A percentile compares a stretch with the other conserved stretches of the same genome.
phyloP scores from a whole-genome alignment of 257 asterid genomes.

The Schizonepeta tenuifolia region DNA sequence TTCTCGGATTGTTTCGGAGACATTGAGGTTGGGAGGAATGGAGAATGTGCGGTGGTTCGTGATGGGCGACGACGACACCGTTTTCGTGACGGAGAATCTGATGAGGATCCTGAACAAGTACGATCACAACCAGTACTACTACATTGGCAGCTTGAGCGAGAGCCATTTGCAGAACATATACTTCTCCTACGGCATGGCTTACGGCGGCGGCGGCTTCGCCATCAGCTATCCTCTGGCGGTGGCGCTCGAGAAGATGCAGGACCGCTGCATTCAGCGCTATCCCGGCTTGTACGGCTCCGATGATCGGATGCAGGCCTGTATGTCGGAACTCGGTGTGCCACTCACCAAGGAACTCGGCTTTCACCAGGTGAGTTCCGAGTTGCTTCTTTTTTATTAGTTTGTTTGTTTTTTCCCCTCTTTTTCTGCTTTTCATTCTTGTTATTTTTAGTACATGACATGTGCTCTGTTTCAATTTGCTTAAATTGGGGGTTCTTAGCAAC shows the following conservation, averaged over 20 bases:
- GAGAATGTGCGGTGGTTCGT: constrained; percentile 69
- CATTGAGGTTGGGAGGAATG: constrained; percentile 47
- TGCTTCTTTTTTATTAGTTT: not conserved
- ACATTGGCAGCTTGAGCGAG: constrained; percentile 68
- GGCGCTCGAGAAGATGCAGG: constrained; percentile 71
- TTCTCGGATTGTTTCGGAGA: constrained; percentile 67
- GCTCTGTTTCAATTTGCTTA: constrained; percentile 6
- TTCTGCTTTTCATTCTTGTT: constrained; percentile 12
- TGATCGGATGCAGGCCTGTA: constrained; percentile 77
- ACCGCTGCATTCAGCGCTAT: constrained; percentile 62
- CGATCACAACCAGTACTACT: constrained; percentile 65
- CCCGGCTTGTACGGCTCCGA: constrained; percentile 76
- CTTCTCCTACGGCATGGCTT: constrained; percentile 74
- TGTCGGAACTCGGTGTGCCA: constrained; percentile 83
- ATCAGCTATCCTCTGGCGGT: constrained; percentile 68
- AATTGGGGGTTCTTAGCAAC: constrained; percentile 24
- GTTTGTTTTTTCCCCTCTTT: not conserved
- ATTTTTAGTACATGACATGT: constrained; percentile 1
- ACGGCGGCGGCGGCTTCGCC: constrained; percentile 80
- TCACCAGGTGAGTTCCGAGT: constrained; percentile 57
- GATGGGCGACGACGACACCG: constrained; percentile 80
- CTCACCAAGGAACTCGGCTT: constrained; percentile 76
- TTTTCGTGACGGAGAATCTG: constrained; percentile 63
- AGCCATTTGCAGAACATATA: constrained; percentile 72
- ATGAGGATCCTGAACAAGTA: constrained; percentile 57